Conservation (phyloP, 2,329 filamentous ascomycete genomes). For the Botrytis hyacinthi region DNA sequence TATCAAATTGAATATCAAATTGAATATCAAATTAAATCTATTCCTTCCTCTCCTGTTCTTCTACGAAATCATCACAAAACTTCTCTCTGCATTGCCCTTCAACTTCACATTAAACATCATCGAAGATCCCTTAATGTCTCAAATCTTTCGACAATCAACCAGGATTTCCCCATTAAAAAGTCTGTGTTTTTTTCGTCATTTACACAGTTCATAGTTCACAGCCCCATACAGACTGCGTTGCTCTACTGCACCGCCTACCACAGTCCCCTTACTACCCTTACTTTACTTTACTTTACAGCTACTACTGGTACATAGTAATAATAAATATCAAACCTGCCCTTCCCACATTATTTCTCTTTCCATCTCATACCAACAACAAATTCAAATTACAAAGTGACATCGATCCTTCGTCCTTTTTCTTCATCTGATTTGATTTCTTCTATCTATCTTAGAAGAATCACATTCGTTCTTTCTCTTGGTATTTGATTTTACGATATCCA, state of each 20-base stretch:
- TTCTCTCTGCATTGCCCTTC: background rate
- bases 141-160: background rate
- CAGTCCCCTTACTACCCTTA: background rate
- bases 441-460: background rate
- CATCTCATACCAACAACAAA: conserved; percentile 5
- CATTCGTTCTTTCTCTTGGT: conserved; percentile 5
- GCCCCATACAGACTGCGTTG: background rate
- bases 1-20: background rate
- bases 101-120: background rate
- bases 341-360: background rate
- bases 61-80: too few species aligned
- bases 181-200: background rate
- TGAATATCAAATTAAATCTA: background rate
- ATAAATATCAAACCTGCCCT: conserved; percentile 4
- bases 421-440: background rate
- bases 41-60: background rate
- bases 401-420: background rate
- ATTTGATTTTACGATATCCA: background rate
- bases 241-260: conserved; percentile 4
- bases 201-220: conserved; percentile 9
- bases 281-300: background rate
- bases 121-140: background rate
- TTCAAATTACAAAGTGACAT: background rate
- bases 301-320: too few species aligned
- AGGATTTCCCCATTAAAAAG: conserved; percentile 5